Evolutionary conservation across 2,329 filamentous ascomycete species (phyloP).

Genomic region (Cladorrhinum sp.): DNA sequence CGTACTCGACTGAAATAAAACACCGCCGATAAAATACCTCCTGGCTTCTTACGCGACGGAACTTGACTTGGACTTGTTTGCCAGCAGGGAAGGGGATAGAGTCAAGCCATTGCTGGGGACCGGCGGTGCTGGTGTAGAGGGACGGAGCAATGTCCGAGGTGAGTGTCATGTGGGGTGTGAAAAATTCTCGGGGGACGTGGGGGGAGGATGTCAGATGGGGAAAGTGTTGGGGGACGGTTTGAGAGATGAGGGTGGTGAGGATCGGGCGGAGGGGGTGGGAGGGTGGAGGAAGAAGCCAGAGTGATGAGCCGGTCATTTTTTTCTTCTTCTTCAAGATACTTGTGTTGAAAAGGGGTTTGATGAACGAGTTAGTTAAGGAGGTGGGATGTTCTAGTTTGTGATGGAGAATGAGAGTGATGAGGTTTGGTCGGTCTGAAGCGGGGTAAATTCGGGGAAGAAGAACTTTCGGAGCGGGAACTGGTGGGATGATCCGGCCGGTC

Average conservation of each 20-base stretch:
- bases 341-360: neutral
- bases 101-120: slow-evolving; percentile 33
- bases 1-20: slow-evolving; percentile 28
- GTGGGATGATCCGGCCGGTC: no score
- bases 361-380: neutral
- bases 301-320: slow-evolving; percentile 34
- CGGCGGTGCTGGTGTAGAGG: slow-evolving; percentile 18
- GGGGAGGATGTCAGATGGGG: slow-evolving; percentile 22
- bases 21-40: slow-evolving; percentile 33
- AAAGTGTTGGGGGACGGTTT: slow-evolving; percentile 28
- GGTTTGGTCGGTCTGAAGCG: no score
- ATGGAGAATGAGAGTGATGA: neutral
- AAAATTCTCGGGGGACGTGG: slow-evolving; percentile 22
- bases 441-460: no score
- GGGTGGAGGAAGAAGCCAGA: slow-evolving; percentile 33
- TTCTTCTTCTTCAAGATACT: neutral
- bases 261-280: slow-evolving; percentile 10
- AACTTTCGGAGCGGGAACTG: no score
- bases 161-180: slow-evolving; percentile 33
- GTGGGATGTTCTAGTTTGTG: neutral
- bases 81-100: slow-evolving; percentile 22
- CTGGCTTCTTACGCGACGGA: slow-evolving; percentile 26
- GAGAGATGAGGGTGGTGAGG: slow-evolving; percentile 26
- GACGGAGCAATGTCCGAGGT: slow-evolving; percentile 29
- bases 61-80: slow-evolving; percentile 19